Evolutionary conservation across 495 filamentous ascomycete genomes (phyloP).

Genomic region (Halenospora varia): DNA sequence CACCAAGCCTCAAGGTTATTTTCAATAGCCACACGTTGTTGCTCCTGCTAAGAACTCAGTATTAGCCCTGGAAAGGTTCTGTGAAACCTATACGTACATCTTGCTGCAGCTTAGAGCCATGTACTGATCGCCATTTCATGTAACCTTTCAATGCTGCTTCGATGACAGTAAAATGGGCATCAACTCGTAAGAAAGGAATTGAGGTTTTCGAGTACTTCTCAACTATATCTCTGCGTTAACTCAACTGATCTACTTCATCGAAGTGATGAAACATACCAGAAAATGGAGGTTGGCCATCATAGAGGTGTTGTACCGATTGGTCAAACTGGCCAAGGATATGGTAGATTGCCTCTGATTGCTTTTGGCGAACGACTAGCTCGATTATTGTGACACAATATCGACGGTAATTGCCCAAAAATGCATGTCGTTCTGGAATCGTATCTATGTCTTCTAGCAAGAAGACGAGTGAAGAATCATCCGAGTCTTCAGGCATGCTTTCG

Average conservation of each 20-base stretch:
- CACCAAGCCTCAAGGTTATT: conserved; percentile 78
- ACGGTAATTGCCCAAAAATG: conserved; percentile 95
- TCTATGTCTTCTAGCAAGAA: conserved; percentile 92
- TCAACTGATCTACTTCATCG: too few species aligned
- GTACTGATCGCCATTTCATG: conserved; percentile 65
- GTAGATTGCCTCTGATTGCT: conserved; percentile 77
- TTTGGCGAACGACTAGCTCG: conserved; percentile 73
- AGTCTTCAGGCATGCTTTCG: conserved; percentile 77
- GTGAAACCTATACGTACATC: conserved; percentile 29
- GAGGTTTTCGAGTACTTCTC: conserved; percentile 78
- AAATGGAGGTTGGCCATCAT: conserved; percentile 65
- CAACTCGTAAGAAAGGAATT: conserved; percentile 69
- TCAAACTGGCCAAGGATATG: conserved; percentile 80
- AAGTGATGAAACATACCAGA: conserved; percentile 45
- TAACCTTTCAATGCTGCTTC: conserved; percentile 91
- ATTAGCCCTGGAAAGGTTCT: conserved; percentile 13
- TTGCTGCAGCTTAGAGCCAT: conserved; percentile 49
- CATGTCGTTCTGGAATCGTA: conserved; percentile 88
- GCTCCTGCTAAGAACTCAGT: conserved; percentile 38
- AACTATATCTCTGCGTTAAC: too few species aligned
- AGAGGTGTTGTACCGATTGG: conserved; percentile 66
- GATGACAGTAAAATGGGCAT: conserved; percentile 85
- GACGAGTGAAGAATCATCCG: conserved; percentile 70
- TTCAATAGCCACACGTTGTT: conserved; percentile 58
- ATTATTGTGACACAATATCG: conserved; percentile 84